Conservation (phyloP, 345 rosid species). For the Schrenkiella parvula region DNA sequence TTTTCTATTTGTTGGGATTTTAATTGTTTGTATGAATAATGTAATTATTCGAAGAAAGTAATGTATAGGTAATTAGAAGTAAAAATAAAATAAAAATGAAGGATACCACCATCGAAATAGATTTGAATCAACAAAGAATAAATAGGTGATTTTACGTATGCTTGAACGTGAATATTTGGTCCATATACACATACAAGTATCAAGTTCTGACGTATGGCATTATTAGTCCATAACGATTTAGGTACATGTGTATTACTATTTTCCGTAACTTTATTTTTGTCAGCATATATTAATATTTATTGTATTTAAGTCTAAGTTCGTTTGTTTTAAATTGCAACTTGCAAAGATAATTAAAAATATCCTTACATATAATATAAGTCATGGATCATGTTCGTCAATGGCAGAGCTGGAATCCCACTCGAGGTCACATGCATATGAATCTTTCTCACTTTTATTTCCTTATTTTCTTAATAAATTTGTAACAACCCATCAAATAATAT, state of each 20-base stretch:
- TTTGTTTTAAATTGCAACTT: constrained; percentile 1
- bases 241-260: neutral
- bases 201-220: neutral
- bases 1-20: neutral
- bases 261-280: neutral
- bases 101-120: neutral
- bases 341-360: neutral
- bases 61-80: neutral
- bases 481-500: constrained; percentile 32
- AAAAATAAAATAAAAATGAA: too few relatives aligned
- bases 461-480: constrained; percentile 10
- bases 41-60: neutral
- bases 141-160: constrained; percentile 1
- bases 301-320: neutral
- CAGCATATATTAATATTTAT: neutral
- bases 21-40: neutral
- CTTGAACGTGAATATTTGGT: neutral
- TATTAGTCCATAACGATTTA: neutral
- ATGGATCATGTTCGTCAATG: constrained; percentile 45
- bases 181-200: neutral
- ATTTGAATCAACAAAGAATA: neutral
- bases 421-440: constrained; percentile 49
- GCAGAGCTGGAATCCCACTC: constrained; percentile 69
- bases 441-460: constrained; percentile 19
- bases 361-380: constrained; percentile 29